These are phyloP conservation scores for Kalanchoe fedtschenkoi DNA, from an alignment of 164 flowering plant species.

Conservation along the genomic window DNA sequence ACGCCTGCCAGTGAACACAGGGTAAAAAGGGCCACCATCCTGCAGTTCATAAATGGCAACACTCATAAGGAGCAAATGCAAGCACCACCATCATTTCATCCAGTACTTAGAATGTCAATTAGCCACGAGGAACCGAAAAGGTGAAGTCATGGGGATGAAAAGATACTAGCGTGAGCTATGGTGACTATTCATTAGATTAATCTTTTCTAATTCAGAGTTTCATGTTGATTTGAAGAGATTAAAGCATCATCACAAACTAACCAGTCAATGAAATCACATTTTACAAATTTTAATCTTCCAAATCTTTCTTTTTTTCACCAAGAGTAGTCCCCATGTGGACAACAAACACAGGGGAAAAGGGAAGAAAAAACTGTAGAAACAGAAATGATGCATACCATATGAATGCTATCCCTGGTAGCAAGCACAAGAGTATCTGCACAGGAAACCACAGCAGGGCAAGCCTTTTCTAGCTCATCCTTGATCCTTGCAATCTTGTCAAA, in stretches of 20 bases:
- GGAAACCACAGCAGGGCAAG: constrained; percentile 38
- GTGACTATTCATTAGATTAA: neutral
- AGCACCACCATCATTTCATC: neutral
- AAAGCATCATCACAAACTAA: neutral
- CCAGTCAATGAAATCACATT: neutral
- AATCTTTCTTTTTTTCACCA: too few species aligned
- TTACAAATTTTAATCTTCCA: neutral
- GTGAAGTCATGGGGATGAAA: neutral
- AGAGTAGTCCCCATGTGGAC: neutral
- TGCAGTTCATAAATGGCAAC: constrained; percentile 8
- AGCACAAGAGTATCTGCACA: constrained; percentile 36
- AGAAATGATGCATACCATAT: constrained; percentile 17
- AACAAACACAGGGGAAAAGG: neutral
- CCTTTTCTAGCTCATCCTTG: constrained; percentile 30
- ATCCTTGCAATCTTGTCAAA: constrained; percentile 25
- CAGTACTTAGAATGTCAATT: neutral
- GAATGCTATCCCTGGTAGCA: constrained; percentile 35
- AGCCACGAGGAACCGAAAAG: neutral
- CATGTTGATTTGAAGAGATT: neutral
- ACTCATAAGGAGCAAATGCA: neutral
- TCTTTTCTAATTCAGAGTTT: neutral
- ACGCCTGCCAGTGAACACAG: constrained; percentile 34
- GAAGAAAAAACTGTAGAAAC: neutral
- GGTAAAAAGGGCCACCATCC: constrained; percentile 53
- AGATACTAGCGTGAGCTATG: neutral